Conservation (phyloP, 495 filamentous ascomycete species). For the Viridothelium virens region DNA sequence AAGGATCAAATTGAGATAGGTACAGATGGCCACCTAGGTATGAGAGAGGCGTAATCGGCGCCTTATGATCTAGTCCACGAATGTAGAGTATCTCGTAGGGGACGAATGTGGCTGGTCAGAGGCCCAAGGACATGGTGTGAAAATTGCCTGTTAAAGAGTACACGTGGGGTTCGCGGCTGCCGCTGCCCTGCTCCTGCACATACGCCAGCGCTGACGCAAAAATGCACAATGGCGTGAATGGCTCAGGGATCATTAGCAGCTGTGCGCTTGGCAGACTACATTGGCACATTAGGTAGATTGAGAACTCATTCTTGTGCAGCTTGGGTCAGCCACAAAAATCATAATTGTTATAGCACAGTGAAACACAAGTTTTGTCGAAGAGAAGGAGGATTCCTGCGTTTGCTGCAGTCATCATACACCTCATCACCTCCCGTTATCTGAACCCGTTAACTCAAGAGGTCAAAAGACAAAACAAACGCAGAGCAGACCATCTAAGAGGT, state of each 20-base stretch:
- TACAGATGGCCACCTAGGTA: background rate
- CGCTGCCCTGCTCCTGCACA: background rate
- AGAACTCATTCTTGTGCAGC: background rate
- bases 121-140: background rate
- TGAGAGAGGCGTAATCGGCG: background rate
- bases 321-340: background rate
- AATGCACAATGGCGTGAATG: background rate
- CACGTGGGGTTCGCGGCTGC: constrained; percentile 6
- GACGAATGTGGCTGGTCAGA: background rate
- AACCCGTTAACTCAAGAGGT: background rate
- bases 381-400: background rate
- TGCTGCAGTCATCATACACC: constrained; percentile 4
- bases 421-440: background rate
- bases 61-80: no score
- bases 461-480: background rate
- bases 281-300: no score
- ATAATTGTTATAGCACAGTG: background rate
- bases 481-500: constrained; percentile 3
- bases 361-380: background rate
- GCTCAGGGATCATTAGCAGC: background rate
- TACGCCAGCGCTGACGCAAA: constrained; percentile 1
- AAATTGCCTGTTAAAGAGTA: background rate
- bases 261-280: background rate
- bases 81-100: no score
- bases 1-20: background rate